Base-by-base conservation (phyloP, 2,329 filamentous ascomycete species). In the Curvularia sp. region DNA sequence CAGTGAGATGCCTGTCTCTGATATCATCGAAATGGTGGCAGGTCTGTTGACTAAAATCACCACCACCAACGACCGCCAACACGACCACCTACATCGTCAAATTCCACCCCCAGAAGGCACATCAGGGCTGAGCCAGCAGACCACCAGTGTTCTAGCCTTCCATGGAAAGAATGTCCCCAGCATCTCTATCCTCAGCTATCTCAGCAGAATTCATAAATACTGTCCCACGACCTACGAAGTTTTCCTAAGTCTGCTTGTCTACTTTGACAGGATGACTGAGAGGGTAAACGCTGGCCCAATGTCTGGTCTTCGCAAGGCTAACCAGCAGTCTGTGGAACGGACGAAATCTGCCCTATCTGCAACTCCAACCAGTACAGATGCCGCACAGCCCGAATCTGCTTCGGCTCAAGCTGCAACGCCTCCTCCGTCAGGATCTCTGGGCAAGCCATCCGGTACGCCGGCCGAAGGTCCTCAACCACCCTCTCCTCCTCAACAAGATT, bases 211-310 rank as follows among this genome's bases (percentile, higher is more conserved):
- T 74, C 94, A 99, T 80, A 97, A 97, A 80, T 99, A 99, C 79
- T 99, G 95, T 72, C 95, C 95, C 0, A 98, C 95, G 5, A 98
- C 95, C 0, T 99, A 97, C 75, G 95, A 99, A 78, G 95, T 99
- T 0, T 99, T 99, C 74, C 81, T 99, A 59, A 97, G 93, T 74
- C 80, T 99, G 70, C 80, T 99, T 54, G 93, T 99, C 30, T 99
- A 98, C 78, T 99, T 99, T 78, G 95, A 99, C 76, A 90, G 95
- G 61, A 99, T 99, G 95, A 97, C 94, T 42, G 95, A 98, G 76
- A 86, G 92, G 57, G 93, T 98, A 58, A 98, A 98, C 74, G 89
- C 90, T 43, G 84, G 89, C 57, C 89, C 92, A 6, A 84, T 90
- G 75, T 87, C 89, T 73, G 87, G 84, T 62, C 71, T 89, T 84